phyloP scores from a whole-genome alignment of 2,329 filamentous ascomycete species.

The Tothia fuscella region DNA sequence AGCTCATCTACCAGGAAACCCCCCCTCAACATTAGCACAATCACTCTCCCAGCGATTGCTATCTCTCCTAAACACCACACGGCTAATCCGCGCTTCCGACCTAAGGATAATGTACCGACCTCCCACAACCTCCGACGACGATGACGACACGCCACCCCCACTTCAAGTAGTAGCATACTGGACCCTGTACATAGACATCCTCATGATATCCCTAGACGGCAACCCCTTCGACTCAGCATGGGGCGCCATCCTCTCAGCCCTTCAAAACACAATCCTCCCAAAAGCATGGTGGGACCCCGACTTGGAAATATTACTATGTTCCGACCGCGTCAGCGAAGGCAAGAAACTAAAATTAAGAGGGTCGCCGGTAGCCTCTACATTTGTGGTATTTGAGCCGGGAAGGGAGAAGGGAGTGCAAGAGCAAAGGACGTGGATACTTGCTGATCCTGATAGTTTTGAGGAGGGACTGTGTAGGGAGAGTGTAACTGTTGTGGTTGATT shows the following conservation, averaged over 20 bases:
- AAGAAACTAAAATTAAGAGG: slow-evolving; percentile 48
- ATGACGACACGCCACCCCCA: slow-evolving; percentile 28
- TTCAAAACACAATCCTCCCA: slow-evolving; percentile 67
- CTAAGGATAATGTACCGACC: slow-evolving; percentile 60
- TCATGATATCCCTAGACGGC: slow-evolving; percentile 86
- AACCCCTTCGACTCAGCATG: slow-evolving; percentile 88
- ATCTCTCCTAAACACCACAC: slow-evolving; percentile 60
- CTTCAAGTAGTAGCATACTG: slow-evolving; percentile 70
- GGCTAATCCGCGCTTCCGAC: slow-evolving; percentile 53
- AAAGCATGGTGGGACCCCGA: slow-evolving; percentile 75
- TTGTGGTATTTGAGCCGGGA: slow-evolving; percentile 53
- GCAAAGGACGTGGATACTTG: slow-evolving; percentile 54
- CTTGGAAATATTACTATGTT: slow-evolving; percentile 66
- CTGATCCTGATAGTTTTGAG: slow-evolving; percentile 83
- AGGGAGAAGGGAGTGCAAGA: slow-evolving; percentile 33
- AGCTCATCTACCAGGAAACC: slow-evolving; percentile 69
- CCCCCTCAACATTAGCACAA: slow-evolving; percentile 71
- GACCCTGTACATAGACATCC: slow-evolving; percentile 89
- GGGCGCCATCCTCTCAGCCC: slow-evolving; percentile 69
- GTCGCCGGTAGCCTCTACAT: slow-evolving; percentile 62
- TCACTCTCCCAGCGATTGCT: slow-evolving; percentile 71
- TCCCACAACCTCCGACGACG: slow-evolving; percentile 29
- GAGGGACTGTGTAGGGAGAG: slow-evolving; percentile 71
- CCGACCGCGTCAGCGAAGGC: slow-evolving; percentile 43
- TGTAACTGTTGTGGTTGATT: slow-evolving; percentile 70